Conservation (phyloP, 257 asterid genomes). For the Fraxinus quadrangulata region DNA sequence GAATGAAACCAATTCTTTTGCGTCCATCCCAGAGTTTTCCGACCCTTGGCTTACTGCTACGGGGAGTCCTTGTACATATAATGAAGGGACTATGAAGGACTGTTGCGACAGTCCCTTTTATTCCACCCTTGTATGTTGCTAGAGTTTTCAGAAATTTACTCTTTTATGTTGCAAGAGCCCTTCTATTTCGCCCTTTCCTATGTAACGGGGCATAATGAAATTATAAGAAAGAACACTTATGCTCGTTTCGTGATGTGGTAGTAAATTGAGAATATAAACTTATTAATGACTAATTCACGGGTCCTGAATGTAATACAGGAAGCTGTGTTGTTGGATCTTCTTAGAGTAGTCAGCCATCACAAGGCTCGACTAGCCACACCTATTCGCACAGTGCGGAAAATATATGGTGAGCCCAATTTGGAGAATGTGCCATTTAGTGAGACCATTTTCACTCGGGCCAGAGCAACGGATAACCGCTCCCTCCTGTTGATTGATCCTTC, state of each 20-base stretch:
- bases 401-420: constrained; percentile 71
- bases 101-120: neutral
- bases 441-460: constrained; percentile 45
- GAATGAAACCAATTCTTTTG: neutral
- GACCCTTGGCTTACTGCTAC: neutral
- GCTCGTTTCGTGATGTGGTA: neutral
- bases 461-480: constrained; percentile 61
- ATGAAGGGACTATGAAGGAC: too few relatives aligned
- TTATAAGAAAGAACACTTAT: neutral
- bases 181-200: neutral
- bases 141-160: neutral
- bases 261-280: neutral
- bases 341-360: constrained; percentile 90
- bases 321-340: constrained; percentile 81
- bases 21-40: neutral
- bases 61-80: neutral
- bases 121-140: too few relatives aligned
- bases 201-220: neutral
- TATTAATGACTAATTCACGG: neutral
- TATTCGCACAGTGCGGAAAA: constrained; percentile 90
- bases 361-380: constrained; percentile 99
- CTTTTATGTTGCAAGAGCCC: neutral
- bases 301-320: constrained; percentile 50
- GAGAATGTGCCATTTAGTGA: constrained; percentile 74
- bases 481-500: constrained; percentile 72